phyloP scores from a whole-genome alignment of 768 basidiomycete genomes.

The Daedalea quercina region DNA sequence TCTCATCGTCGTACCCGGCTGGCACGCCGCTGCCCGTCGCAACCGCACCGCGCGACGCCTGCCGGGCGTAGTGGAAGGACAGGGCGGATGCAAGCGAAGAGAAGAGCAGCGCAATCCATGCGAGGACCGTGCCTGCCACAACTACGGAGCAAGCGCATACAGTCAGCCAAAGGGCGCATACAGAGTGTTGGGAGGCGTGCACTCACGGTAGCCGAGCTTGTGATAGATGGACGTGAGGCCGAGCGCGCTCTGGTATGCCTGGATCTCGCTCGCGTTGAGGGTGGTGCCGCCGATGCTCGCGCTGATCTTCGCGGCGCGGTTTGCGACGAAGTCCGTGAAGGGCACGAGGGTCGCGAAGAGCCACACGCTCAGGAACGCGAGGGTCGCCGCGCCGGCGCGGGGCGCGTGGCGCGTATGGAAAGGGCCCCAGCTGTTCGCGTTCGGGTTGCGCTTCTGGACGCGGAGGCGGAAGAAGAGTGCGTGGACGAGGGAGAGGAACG shows the following conservation, averaged over 20 bases:
- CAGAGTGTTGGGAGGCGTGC: background rate
- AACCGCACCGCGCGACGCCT: background rate
- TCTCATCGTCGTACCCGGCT: too few species aligned
- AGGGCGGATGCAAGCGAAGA: constrained; percentile 30
- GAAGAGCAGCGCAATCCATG: constrained; percentile 45
- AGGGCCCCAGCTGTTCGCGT: constrained; percentile 4
- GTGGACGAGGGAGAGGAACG: constrained; percentile 20
- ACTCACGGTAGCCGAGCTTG: constrained; percentile 42
- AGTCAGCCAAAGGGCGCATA: background rate
- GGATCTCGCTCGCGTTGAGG: constrained; percentile 32
- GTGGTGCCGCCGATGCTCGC: constrained; percentile 32
- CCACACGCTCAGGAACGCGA: constrained; percentile 38
- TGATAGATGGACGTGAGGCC: constrained; percentile 38
- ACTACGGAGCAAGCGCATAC: constrained; percentile 27
- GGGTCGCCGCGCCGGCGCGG: constrained; percentile 27
- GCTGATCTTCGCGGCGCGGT: constrained; percentile 34
- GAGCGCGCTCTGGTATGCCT: constrained; percentile 27
- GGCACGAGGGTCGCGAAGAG: constrained; percentile 44
- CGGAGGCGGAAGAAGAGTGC: constrained; percentile 25
- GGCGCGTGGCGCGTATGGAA: constrained; percentile 23
- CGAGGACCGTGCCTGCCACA: constrained; percentile 40
- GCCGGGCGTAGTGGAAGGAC: constrained; percentile 25
- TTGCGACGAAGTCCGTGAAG: constrained; percentile 40
- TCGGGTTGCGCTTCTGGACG: constrained; percentile 13
- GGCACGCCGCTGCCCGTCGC: constrained; percentile 1